phyloP scores from a whole-genome alignment of 2,329 filamentous ascomycete species.

The Dactylellina leptospora region DNA sequence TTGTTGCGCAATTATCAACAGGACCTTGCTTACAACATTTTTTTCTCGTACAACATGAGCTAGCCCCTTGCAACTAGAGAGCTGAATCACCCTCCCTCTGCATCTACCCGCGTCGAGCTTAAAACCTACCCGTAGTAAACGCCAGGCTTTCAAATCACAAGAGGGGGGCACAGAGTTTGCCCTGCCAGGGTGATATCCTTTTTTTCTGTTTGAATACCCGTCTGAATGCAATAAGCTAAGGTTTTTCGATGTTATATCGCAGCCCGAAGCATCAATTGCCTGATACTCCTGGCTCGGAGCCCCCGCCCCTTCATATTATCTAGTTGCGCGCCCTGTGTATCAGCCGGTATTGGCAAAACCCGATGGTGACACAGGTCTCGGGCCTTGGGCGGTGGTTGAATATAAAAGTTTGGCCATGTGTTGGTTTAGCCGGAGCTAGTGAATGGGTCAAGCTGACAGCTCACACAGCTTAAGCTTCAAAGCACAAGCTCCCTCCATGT shows the following conservation, averaged over 20 bases:
- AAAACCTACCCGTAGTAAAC: conserved; percentile 5
- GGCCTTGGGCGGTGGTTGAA: too few relatives aligned
- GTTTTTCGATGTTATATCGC: too few relatives aligned
- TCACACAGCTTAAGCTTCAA: not conserved
- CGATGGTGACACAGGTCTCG: too few relatives aligned
- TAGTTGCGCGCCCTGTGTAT: too few relatives aligned
- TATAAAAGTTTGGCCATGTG: too few relatives aligned
- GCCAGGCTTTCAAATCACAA: not conserved
- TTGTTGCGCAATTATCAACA: conserved; percentile 45
- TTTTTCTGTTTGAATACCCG: not conserved
- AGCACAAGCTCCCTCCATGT: not conserved
- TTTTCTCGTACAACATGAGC: conserved; percentile 13
- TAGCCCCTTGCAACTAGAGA: conserved; percentile 14
- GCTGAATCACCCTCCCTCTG: conserved; percentile 39
- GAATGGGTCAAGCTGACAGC: not conserved
- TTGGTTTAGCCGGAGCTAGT: not conserved
- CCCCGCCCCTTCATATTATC: too few relatives aligned
- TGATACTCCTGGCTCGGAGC: too few relatives aligned
- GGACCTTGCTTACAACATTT: not conserved
- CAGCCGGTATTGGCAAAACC: too few relatives aligned
- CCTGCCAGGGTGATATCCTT: not conserved
- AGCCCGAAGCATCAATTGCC: too few relatives aligned
- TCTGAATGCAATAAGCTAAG: too few relatives aligned
- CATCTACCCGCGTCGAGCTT: conserved; percentile 24
- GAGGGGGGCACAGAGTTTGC: not conserved